phyloP scores from a whole-genome alignment of 257 asterid species.

The Marsdenia floribunda region DNA sequence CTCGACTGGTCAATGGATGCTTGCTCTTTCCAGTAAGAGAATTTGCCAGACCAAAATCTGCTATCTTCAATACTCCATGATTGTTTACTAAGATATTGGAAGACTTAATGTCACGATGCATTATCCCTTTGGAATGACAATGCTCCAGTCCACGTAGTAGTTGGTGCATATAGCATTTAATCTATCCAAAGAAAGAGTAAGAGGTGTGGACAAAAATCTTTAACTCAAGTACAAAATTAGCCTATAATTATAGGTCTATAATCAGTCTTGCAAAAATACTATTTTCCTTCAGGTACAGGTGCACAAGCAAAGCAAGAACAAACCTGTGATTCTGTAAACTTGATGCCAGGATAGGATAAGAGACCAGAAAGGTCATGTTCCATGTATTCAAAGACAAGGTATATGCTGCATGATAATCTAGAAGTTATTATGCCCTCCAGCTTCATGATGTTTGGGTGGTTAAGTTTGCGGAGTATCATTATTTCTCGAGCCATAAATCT shows the following conservation, averaged over 20 bases:
- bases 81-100: conserved; percentile 83
- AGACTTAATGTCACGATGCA: conserved; percentile 84
- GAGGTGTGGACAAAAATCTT: neutral
- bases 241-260: neutral
- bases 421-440: conserved; percentile 94
- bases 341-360: conserved; percentile 73
- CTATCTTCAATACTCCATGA: conserved; percentile 72
- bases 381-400: conserved; percentile 96
- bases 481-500: conserved; percentile 94
- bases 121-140: conserved; percentile 72
- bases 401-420: conserved; percentile 55
- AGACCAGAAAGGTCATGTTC: conserved; percentile 97
- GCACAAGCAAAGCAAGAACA: neutral
- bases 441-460: conserved; percentile 91
- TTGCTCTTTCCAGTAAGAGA: conserved; percentile 43
- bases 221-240: neutral
- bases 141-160: conserved; percentile 72
- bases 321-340: conserved; percentile 88
- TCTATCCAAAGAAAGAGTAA: conserved; percentile 38
- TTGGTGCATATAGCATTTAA: conserved; percentile 91
- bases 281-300: neutral
- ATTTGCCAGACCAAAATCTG: conserved; percentile 91
- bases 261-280: neutral
- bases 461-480: conserved; percentile 65
- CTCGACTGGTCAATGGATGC: conserved; percentile 76